Percentiles rank a stretch among this genome's conserved stretches.
Evolutionary conservation across 2,329 filamentous ascomycete species (phyloP).

Genomic region (Xylariales sp.): DNA sequence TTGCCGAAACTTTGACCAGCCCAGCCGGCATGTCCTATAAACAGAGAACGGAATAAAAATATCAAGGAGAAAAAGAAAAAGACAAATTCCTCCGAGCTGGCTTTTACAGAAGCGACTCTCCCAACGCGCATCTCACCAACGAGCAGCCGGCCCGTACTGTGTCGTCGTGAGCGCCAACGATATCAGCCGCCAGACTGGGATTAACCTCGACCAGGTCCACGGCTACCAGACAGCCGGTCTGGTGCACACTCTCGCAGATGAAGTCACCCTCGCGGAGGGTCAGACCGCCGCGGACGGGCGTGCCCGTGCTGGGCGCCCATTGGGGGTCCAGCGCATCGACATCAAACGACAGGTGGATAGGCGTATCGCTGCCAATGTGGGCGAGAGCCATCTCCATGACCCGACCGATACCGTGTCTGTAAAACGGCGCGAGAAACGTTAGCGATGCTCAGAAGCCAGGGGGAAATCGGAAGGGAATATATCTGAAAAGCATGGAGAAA

Average conservation of each 20-base stretch:
- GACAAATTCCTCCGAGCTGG: constrained; percentile 9
- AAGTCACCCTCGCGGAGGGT: constrained; percentile 95
- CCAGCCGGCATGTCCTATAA: no score
- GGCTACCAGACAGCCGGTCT: constrained; percentile 72
- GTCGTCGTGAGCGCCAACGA: constrained; percentile 66
- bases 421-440: not conserved
- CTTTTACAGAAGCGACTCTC: constrained; percentile 79
- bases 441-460: not conserved
- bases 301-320: constrained; percentile 95
- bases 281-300: constrained; percentile 86
- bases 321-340: constrained; percentile 94
- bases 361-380: constrained; percentile 90
- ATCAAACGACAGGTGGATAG: constrained; percentile 96
- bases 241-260: constrained; percentile 84
- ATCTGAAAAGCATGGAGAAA: no score
- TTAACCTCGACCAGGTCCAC: constrained; percentile 84
- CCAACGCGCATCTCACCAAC: constrained; percentile 84
- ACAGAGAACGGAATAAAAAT: not conserved
- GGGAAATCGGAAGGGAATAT: no score
- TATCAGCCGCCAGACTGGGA: constrained; percentile 60
- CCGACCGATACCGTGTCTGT: constrained; percentile 83
- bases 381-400: constrained; percentile 98
- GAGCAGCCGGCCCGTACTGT: constrained; percentile 89
- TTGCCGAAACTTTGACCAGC: no score
- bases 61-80: not conserved